Base-by-base conservation (phyloP, 257 asterid genomes). In the Fraxinus quadrangulata region DNA sequence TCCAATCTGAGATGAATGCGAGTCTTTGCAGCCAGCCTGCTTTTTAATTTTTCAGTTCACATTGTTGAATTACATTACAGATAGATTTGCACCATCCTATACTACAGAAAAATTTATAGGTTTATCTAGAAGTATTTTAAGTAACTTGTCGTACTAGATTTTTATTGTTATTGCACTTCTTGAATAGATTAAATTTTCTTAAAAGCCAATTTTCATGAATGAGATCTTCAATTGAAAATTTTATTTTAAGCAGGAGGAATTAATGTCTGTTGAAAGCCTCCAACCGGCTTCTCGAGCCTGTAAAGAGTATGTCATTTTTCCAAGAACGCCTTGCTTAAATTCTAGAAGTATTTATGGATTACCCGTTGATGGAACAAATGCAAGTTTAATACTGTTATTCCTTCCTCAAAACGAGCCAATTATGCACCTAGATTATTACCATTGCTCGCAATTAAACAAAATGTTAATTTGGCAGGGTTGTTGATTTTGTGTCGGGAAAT, bases 221-320 rank as follows among this genome's bases (percentile, higher is more conserved):
- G 67, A 7, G 67, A 59, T 59, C 67, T 21, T 23, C 67, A 59
- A 70, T 71, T 68, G 21, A 42, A 36, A 70, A n/a, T 19, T 70
- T 67, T 47, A 33, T 26, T 79, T 37, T 76, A 70, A 78, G 79
- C 98, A 93, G 97, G 98, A 91, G 67, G 98, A 93, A 81, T 54
- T 93, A 73, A 93, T 90, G 84, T 89, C 89, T 73, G 82, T 88
- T 17, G 94, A 90, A 63, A 82, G 88, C 76, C 87, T 93, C 74
- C 91, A 86, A 51, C 92, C 92, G 16, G 89, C 97, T 77, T 90
- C 96, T 56, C 81, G 70, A 70, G 80, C 93, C 49, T 93, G 98
- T 80, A 93, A 88, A 90, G 97, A 93, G 98, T 93, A 90, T 4
- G 98, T 80, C 59, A 23, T 42, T 9, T 70, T 30, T 77, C 14